Conservation (phyloP, 148 eudicot genomes). For the Spergularia marina region DNA sequence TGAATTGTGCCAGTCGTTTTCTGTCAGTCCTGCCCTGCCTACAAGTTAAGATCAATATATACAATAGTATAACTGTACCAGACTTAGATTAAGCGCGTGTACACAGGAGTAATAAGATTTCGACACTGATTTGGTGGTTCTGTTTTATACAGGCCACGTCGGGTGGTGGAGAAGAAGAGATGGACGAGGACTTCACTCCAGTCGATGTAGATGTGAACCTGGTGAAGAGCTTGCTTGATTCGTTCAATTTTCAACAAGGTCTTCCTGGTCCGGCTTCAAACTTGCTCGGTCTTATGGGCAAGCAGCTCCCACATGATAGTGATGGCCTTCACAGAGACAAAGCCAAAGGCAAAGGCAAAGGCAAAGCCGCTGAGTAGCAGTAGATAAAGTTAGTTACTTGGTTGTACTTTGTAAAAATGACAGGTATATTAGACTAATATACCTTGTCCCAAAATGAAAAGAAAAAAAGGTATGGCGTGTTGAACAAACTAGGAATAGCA, state of each 20-base stretch:
- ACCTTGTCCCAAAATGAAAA: no score
- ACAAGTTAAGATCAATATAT: neutral
- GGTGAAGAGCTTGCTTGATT: slow-evolving; percentile 82
- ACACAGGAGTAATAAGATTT: neutral
- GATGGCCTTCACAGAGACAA: slow-evolving; percentile 24
- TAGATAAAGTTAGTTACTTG: neutral
- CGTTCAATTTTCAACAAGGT: slow-evolving; percentile 89
- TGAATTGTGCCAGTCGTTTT: neutral
- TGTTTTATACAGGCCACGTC: slow-evolving; percentile 51
- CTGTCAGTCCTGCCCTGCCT: no score
- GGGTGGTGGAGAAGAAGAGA: slow-evolving; percentile 45
- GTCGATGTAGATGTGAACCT: slow-evolving; percentile 93
- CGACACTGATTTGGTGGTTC: neutral
- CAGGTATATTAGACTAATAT: no score
- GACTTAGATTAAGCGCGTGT: neutral
- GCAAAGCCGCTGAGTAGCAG: neutral
- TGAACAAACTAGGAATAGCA: no score
- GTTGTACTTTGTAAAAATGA: no score
- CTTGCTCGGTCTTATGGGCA: slow-evolving; percentile 90
- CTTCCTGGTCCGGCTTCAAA: slow-evolving; percentile 95
- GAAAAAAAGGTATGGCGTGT: no score
- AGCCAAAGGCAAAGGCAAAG: slow-evolving; percentile 43
- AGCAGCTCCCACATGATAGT: slow-evolving; percentile 64
- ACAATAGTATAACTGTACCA: no score
- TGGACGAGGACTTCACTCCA: slow-evolving; percentile 74